Base-by-base conservation (phyloP, 768 basidiomycete genomes). In the Phaffia australis region DNA sequence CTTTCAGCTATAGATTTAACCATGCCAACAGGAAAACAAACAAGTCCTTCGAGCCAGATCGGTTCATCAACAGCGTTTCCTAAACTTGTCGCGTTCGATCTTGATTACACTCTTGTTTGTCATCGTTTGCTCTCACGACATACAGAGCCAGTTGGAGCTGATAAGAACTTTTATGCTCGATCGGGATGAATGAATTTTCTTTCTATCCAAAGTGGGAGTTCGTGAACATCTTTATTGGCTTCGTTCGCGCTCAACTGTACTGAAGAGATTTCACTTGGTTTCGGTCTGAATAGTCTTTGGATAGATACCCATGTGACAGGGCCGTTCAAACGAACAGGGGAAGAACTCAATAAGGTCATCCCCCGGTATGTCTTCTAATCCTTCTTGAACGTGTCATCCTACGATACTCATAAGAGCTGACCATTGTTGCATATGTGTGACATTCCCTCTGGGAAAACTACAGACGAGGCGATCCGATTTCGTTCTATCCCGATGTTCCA, bases 401-500 rank as follows among this genome's bases (percentile, higher is more conserved):
- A 50, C 51, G 67, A 58, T 35, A n/a, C 23, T 21, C 25, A n/a
- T 47, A 54, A 61, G 16, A 16, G 16, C 23, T n/a, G 29, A 27
- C 25, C 56, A 19, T 30, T 63, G 27, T 27, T 32, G 21, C 4
- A 8, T 16, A 25, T 30, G 1, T n/a, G 48, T 52, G 29, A 47
- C 25, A 25, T 23, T 3, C 27, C 29, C 3, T 27, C 0, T 60
- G 32, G 11, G 25, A 6, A 21, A 5, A 11, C 21, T 15, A 29
- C 64, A 86, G 85, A 69, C 77, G 84, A 65, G 81, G 81, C 48
- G 75, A 82, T 42, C 74, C 73, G 27, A 82, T 92, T 51, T 78
- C 79, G 2, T 89, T 94, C 75, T 94, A 88, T 75, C 76, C 78
- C 49, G 85, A 92, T 64, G 87, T 92, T 0, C 83, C 89, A 0